phyloP scores from a whole-genome alignment of 805 yeast species.

The Lipomyces chichibuensis region DNA sequence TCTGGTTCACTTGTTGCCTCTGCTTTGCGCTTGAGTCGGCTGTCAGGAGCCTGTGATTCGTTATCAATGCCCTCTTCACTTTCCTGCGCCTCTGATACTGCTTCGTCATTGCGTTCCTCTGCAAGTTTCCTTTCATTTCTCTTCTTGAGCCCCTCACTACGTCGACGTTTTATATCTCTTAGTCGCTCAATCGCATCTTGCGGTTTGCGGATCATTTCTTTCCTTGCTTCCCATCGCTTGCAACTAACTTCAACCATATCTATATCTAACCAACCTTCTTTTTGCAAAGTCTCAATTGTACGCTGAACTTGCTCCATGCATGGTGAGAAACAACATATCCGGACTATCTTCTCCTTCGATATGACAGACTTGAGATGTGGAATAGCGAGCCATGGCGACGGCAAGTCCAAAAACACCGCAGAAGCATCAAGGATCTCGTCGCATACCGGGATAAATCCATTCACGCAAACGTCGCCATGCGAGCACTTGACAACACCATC shows the following conservation, averaged over 20 bases:
- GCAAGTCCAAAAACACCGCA: conserved; percentile 84
- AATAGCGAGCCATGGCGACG: conserved; percentile 96
- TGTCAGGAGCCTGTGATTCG: conserved; percentile 17
- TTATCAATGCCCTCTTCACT: conserved; percentile 35
- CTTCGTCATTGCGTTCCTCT: conserved; percentile 26
- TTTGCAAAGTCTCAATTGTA: conserved; percentile 74
- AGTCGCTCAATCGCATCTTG: conserved; percentile 80
- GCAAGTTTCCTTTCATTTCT: conserved; percentile 38
- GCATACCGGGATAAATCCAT: conserved; percentile 63
- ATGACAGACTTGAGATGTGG: conserved; percentile 68
- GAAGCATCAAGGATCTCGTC: conserved; percentile 54
- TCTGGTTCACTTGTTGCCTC: conserved; percentile 24
- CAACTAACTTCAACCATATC: conserved; percentile 93
- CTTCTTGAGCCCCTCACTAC: conserved; percentile 54
- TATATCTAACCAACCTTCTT: conserved; percentile 77
- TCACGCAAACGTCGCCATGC: conserved; percentile 89
- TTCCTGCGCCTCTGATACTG: conserved; percentile 40
- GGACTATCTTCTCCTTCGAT: conserved; percentile 55
- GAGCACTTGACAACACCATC: conserved; percentile 63
- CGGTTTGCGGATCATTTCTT: conserved; percentile 79
- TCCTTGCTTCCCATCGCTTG: conserved; percentile 84
- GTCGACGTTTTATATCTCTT: conserved; percentile 72
- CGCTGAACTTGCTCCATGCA: conserved; percentile 96
- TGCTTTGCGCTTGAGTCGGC: conserved; percentile 20
- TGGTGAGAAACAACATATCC: conserved; percentile 94